A percentile compares a stretch with the other conserved stretches of the same genome.
Conservation (phyloP, 2,329 filamentous ascomycete genomes). For the Verticillium dahliae region DNA sequence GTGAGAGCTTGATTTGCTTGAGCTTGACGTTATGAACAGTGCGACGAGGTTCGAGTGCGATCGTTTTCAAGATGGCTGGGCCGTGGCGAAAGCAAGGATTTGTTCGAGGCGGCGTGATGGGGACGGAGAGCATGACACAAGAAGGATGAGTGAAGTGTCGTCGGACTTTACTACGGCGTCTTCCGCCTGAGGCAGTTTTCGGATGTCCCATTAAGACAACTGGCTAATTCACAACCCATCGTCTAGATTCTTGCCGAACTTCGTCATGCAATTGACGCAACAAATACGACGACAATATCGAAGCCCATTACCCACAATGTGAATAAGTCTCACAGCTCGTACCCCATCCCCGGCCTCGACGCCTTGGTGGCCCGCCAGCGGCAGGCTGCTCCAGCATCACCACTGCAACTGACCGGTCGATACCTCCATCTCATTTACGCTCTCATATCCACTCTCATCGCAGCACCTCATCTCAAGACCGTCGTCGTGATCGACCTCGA, state of each 20-base stretch:
- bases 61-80: neutral
- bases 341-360: conserved; percentile 30
- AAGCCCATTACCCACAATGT: neutral
- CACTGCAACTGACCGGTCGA: conserved; percentile 45
- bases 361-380: conserved; percentile 39
- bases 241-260: neutral
- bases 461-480: conserved; percentile 37
- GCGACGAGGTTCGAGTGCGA: too few species aligned
- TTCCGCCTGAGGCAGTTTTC: neutral
- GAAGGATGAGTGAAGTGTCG: neutral
- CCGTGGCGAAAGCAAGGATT: neutral
- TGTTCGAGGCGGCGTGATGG: neutral
- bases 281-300: neutral
- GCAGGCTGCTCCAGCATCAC: conserved; percentile 36
- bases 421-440: conserved; percentile 49
- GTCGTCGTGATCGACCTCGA: conserved; percentile 51
- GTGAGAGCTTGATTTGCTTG: conserved; percentile 29
- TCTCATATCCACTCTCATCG: conserved; percentile 45
- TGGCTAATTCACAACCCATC: neutral
- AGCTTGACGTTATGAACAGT: neutral
- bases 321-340: neutral
- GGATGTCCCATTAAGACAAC: neutral
- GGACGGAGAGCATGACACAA: neutral
- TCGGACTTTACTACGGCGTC: conserved; percentile 1
- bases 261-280: neutral